phyloP scores from a whole-genome alignment of 805 yeast species.

The Candida nanaspora region DNA sequence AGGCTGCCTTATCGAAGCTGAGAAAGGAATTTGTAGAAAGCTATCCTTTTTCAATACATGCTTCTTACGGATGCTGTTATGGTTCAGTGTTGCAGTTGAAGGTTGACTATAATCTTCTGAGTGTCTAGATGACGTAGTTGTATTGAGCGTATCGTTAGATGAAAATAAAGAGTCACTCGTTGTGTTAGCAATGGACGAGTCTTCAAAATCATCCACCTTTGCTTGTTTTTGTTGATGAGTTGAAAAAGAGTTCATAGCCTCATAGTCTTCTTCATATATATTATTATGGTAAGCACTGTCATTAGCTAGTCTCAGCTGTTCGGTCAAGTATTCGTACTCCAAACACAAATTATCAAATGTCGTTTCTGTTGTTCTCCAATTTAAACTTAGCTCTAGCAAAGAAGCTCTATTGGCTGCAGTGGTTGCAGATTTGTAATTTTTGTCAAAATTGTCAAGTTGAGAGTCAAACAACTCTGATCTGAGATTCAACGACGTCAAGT shows the following conservation, averaged over 20 bases:
- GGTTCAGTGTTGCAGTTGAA: background rate
- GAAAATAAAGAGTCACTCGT: slow-evolving; percentile 1
- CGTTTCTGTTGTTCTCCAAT: slow-evolving; percentile 39
- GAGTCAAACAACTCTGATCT: slow-evolving; percentile 28
- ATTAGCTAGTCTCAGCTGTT: slow-evolving; percentile 17
- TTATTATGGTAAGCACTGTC: background rate
- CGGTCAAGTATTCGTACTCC: slow-evolving; percentile 31
- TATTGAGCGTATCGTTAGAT: background rate
- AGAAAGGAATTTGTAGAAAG: slow-evolving; percentile 14
- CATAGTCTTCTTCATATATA: background rate
- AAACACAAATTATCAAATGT: slow-evolving; percentile 35
- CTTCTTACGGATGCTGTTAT: slow-evolving; percentile 3
- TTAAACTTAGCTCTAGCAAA: slow-evolving; percentile 24
- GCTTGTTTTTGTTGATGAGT: too few relatives aligned
- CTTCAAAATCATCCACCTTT: background rate
- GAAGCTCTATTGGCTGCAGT: slow-evolving; percentile 12
- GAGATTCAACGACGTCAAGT: slow-evolving; percentile 22
- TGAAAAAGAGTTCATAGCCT: too few relatives aligned
- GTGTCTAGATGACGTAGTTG: background rate
- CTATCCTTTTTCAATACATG: slow-evolving; percentile 23
- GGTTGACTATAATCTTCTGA: background rate
- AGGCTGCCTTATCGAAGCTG: background rate
- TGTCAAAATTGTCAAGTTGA: slow-evolving; percentile 23
- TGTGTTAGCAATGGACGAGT: slow-evolving; percentile 1
- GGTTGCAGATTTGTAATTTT: slow-evolving; percentile 6